A percentile compares a stretch with the other conserved stretches of the same genome.
phyloP scores from a whole-genome alignment of 179 eudicot species.

The Beta lomatogona region DNA sequence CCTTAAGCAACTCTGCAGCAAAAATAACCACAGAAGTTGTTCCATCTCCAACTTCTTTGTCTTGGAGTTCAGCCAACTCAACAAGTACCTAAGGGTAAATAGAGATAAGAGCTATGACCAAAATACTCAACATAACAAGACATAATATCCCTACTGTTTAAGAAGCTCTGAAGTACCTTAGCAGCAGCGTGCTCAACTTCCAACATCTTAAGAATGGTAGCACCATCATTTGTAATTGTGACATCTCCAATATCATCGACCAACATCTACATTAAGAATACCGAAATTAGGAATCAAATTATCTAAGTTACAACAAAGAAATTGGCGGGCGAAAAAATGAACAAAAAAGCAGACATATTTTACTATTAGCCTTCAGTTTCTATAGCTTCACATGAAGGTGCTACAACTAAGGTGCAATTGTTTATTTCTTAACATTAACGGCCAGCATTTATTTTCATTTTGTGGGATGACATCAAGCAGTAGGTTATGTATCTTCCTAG shows the following conservation, averaged over 20 bases:
- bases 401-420: neutral
- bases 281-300: neutral
- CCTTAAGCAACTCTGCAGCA: conserved; percentile 97
- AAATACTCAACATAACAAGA: neutral
- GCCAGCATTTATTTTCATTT: neutral
- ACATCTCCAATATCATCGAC: conserved; percentile 99
- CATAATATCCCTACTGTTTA: neutral
- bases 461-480: neutral
- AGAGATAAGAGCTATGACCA: neutral
- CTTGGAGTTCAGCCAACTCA: conserved; percentile 97
- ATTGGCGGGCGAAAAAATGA: neutral
- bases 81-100: conserved; percentile 62
- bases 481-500: neutral
- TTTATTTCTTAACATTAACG: neutral
- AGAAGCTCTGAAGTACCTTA: conserved; percentile 50
- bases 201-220: conserved; percentile 92
- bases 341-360: neutral
- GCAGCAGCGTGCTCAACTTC: conserved; percentile 99
- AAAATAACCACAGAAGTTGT: conserved; percentile 91
- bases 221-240: conserved; percentile 98
- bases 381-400: neutral
- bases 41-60: conserved; percentile 98
- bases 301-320: neutral
- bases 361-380: neutral
- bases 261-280: conserved; percentile 59